phyloP scores from a whole-genome alignment of 202 grass and related monocot genomes.

The Saccharum hybrid region DNA sequence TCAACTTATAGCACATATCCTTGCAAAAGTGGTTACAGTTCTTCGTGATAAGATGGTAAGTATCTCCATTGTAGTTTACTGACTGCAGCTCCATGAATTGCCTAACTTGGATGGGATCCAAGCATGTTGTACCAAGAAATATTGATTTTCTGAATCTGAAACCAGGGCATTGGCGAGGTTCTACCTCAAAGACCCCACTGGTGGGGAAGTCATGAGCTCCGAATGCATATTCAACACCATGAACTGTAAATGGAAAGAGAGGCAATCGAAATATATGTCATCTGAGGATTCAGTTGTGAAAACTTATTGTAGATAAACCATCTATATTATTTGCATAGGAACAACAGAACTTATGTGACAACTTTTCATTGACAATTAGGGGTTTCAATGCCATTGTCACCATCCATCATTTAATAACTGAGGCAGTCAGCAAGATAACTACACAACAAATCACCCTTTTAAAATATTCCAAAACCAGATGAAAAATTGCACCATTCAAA shows the following conservation, averaged over 20 bases:
- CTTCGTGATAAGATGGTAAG: constrained; percentile 95
- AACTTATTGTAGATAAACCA: constrained; percentile 6
- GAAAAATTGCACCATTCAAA: background rate
- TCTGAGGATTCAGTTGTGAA: constrained; percentile 1
- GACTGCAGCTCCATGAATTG: constrained; percentile 96
- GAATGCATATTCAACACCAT: constrained; percentile 99
- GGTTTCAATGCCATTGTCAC: background rate
- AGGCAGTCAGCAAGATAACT: background rate
- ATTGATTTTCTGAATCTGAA: constrained; percentile 98
- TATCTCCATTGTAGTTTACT: constrained; percentile 88
- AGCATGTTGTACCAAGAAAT: constrained; percentile 80
- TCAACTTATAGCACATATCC: constrained; percentile 95
- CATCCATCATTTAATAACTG: background rate
- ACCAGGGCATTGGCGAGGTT: constrained; percentile 90
- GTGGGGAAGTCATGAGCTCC: constrained; percentile 95
- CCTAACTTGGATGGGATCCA: constrained; percentile 88
- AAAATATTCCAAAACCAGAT: background rate
- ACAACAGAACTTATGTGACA: background rate
- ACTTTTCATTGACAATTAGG: background rate
- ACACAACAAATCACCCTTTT: background rate
- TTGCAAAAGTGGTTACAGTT: constrained; percentile 99
- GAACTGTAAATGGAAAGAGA: constrained; percentile 55
- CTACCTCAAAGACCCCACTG: constrained; percentile 95
- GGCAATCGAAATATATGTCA: constrained; percentile 27
- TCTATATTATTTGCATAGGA: background rate